Conservation (phyloP, 2,329 filamentous ascomycete genomes). For the Penicillium sp. region DNA sequence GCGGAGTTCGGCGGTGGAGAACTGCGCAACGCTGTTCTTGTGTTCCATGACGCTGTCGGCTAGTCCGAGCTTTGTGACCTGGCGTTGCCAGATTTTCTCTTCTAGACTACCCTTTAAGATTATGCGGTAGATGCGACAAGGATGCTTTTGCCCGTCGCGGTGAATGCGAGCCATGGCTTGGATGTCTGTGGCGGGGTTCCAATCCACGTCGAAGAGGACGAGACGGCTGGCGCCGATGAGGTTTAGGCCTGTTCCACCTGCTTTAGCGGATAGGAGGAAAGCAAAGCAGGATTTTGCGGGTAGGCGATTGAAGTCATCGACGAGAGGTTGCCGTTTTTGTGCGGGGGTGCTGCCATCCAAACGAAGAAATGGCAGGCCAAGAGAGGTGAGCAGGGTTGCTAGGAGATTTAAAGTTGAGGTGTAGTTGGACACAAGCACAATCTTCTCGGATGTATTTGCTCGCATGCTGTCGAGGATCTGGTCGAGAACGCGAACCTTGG, state of each 20-base stretch:
- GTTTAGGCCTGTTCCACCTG: conserved; percentile 64
- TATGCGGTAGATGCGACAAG: conserved; percentile 64
- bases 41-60: conserved; percentile 67
- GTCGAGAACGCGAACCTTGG: conserved; percentile 63
- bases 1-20: conserved; percentile 59
- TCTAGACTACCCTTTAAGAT: conserved; percentile 63
- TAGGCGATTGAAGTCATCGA: conserved; percentile 63
- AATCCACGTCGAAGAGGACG: conserved; percentile 67
- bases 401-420: conserved; percentile 66
- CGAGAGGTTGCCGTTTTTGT: conserved; percentile 59
- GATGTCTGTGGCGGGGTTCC: conserved; percentile 68
- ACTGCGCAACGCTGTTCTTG: conserved; percentile 54
- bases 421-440: conserved; percentile 71
- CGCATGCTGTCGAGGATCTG: conserved; percentile 57
- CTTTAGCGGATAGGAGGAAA: conserved; percentile 67
- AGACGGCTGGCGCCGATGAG: conserved; percentile 65
- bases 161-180: conserved; percentile 72
- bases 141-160: conserved; percentile 62
- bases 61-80: conserved; percentile 64
- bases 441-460: conserved; percentile 59
- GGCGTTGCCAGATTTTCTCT: conserved; percentile 69
- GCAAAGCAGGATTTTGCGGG: conserved; percentile 55
- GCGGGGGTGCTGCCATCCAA: conserved; percentile 63
- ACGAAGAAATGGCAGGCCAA: conserved; percentile 59
- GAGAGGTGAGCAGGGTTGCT: conserved; percentile 53